Percentiles rank a stretch among this genome's conserved stretches.
Conservation (phyloP, 2,329 filamentous ascomycete species). For the Chaetomiaceae sp. region DNA sequence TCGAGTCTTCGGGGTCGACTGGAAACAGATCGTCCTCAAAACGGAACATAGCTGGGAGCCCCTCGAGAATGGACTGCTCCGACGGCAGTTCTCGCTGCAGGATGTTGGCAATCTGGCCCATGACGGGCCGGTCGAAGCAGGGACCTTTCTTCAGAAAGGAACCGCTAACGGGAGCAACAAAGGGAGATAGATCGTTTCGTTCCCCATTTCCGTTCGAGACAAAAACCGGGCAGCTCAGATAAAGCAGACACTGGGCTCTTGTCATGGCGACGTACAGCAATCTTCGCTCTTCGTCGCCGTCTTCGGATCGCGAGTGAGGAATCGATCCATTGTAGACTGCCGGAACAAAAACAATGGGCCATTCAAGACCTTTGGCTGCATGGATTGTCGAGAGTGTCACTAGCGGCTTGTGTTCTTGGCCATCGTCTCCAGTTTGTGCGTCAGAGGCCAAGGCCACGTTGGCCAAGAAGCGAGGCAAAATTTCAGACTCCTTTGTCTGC, state of each 20-base stretch:
- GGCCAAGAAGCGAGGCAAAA: constrained; percentile 73
- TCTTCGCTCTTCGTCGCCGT: constrained; percentile 79
- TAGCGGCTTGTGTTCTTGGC: constrained; percentile 50
- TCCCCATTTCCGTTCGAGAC: constrained; percentile 49
- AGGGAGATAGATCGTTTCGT: constrained; percentile 64
- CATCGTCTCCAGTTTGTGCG: constrained; percentile 57
- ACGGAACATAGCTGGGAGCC: constrained; percentile 47
- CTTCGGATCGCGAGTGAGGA: constrained; percentile 79
- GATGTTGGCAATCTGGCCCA: constrained; percentile 65
- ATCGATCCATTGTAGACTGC: constrained; percentile 86
- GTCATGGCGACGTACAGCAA: constrained; percentile 97
- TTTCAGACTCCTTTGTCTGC: constrained; percentile 58
- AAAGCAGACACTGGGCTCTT: constrained; percentile 76
- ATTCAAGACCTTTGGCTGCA: constrained; percentile 91
- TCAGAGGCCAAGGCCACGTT: constrained; percentile 85
- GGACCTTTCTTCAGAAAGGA: constrained; percentile 58
- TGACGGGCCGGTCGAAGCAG: constrained; percentile 54
- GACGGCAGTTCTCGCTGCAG: constrained; percentile 57
- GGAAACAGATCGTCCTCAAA: constrained; percentile 65
- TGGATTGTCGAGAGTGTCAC: constrained; percentile 96
- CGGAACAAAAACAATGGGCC: constrained; percentile 91
- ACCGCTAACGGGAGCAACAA: constrained; percentile 55
- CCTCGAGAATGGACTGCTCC: constrained; percentile 47
- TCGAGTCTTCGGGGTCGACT: constrained; percentile 48
- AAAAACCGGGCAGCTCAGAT: constrained; percentile 72